These are phyloP conservation scores for Exophiala oligosperma DNA, from an alignment of 2,329 filamentous ascomycete species.

Conservation along the genomic window DNA sequence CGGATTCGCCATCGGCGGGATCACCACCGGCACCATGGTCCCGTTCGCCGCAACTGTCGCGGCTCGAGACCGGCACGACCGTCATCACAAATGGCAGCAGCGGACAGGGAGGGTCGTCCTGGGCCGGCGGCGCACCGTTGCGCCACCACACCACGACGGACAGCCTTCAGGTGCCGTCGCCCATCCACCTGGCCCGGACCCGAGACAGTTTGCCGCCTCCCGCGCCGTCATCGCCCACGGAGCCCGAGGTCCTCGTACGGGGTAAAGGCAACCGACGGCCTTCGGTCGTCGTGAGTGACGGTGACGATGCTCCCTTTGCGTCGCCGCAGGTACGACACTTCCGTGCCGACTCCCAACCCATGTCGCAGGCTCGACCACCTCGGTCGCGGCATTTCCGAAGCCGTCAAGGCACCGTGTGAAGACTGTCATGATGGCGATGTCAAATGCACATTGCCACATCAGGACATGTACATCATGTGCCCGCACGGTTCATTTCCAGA, in stretches of 20 bases:
- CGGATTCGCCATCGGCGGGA: neutral
- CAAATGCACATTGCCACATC: too few relatives aligned
- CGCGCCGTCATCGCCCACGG: neutral
- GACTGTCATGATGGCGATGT: too few relatives aligned
- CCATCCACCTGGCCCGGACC: neutral
- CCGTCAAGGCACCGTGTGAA: neutral
- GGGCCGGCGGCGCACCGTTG: neutral
- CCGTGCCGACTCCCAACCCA: neutral
- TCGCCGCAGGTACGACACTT: neutral
- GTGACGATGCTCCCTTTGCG: neutral
- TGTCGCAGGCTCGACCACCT: neutral
- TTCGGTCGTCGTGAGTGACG: neutral
- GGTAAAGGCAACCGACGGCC: neutral
- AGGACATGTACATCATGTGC: too few relatives aligned
- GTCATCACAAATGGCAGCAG: neutral
- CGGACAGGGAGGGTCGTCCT: neutral
- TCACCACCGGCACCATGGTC: neutral
- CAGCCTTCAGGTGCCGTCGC: neutral
- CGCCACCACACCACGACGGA: neutral
- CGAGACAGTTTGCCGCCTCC: neutral
- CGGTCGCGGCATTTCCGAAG: neutral
- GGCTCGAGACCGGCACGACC: neutral
- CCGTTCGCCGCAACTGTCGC: neutral
- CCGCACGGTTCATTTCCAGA: too few relatives aligned
- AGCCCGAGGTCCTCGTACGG: neutral